Conservation (phyloP, 805 yeast species). For the Metschnikowia continentalis region DNA sequence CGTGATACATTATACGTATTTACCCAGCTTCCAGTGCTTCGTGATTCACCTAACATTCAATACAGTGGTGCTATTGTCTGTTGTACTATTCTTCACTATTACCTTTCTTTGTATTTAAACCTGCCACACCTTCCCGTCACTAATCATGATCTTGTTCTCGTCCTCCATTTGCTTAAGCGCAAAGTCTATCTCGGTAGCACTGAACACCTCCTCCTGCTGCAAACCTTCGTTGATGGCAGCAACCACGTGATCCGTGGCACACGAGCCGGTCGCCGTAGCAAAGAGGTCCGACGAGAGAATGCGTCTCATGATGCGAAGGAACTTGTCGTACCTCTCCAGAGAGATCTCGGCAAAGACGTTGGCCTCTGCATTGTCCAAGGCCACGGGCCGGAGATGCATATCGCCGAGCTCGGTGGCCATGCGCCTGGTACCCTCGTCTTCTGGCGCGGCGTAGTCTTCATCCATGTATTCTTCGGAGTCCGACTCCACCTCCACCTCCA, state of each 20-base stretch:
- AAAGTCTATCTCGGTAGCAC: conserved; percentile 25
- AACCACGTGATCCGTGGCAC: conserved; percentile 29
- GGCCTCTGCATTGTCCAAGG: conserved; percentile 25
- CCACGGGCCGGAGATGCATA: conserved; percentile 26
- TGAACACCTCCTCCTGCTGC: conserved; percentile 38
- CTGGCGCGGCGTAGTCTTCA: conserved; percentile 3
- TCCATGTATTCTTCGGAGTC: conserved; percentile 16
- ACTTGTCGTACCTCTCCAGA: conserved; percentile 28
- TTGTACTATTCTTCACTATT: not conserved
- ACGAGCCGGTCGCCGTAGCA: conserved; percentile 29
- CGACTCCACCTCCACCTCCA: conserved; percentile 13
- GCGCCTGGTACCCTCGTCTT: not conserved
- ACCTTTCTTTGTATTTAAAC: conserved; percentile 20
- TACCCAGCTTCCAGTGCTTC: too few relatives aligned
- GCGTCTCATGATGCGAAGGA: conserved; percentile 29
- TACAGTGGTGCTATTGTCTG: too few relatives aligned
- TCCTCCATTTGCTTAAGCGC: conserved; percentile 32
- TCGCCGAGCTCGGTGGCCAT: conserved; percentile 21
- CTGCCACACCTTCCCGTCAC: conserved; percentile 39
- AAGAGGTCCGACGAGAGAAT: conserved; percentile 31
- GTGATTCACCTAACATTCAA: too few relatives aligned
- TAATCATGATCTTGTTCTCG: conserved; percentile 34
- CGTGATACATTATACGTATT: too few relatives aligned
- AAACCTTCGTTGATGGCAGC: conserved; percentile 32
- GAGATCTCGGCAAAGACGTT: conserved; percentile 24